Percentiles rank a stretch among this genome's conserved stretches.
Conservation (phyloP, 257 asterid genomes). For the Solanum okadae region DNA sequence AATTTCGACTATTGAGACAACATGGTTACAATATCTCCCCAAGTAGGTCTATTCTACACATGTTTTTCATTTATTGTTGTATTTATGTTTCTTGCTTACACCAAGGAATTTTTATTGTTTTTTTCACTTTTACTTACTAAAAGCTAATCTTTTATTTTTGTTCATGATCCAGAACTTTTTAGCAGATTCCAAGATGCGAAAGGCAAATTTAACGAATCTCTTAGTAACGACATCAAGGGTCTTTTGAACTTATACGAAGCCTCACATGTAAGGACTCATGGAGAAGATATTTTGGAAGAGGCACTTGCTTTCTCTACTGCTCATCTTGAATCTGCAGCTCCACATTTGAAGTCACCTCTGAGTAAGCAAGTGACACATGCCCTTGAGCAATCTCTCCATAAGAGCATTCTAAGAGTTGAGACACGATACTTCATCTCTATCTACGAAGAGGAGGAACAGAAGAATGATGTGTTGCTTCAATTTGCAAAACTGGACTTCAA, state of each 20-base stretch:
- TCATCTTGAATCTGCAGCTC: conserved; percentile 7
- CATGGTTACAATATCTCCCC: conserved; percentile 27
- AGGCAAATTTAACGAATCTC: conserved; percentile 9
- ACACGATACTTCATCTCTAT: conserved; percentile 5
- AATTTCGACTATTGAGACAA: conserved; percentile 26
- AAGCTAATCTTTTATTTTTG: background rate
- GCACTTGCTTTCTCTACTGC: conserved; percentile 5
- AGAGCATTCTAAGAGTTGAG: conserved; percentile 21
- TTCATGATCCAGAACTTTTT: background rate
- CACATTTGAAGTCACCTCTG: conserved; percentile 4
- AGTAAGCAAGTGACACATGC: conserved; percentile 18
- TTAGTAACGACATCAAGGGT: background rate
- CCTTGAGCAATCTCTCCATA: conserved; percentile 18
- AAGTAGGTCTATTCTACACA: background rate
- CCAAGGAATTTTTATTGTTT: too few species aligned
- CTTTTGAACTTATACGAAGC: conserved; percentile 28
- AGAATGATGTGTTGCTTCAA: conserved; percentile 10
- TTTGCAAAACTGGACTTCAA: conserved; percentile 28
- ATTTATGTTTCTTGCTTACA: background rate
- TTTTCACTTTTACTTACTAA: too few species aligned
- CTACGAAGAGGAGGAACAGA: conserved; percentile 11
- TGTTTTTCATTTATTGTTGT: too few species aligned
- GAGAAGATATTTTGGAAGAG: conserved; percentile 24
- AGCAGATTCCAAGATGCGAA: conserved; percentile 18
- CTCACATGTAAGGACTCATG: conserved; percentile 20